Base-by-base conservation (phyloP, 345 rosid genomes). In the Eucalyptus microcorys region DNA sequence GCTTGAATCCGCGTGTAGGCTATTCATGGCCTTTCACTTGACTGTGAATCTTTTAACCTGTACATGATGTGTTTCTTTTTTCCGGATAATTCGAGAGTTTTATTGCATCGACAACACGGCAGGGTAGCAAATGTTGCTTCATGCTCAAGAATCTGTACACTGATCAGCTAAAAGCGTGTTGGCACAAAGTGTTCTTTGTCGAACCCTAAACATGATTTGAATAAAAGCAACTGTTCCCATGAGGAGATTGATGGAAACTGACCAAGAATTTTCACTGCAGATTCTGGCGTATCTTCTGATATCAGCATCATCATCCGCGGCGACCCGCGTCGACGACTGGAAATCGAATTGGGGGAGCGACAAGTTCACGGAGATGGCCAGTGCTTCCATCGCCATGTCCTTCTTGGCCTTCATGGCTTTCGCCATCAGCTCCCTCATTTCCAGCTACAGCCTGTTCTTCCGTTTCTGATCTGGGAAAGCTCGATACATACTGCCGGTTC, bases 321-420 rank as follows among this genome's bases (percentile, higher is more conserved):
- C 99, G 42, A 97, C 98, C 26, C 94, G 98, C 4, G 98, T 96
- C 30, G 97, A 94, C n/a, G 99, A 98, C 89, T 98, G 99, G 99
- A 94, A 96, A 48, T 91, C 99, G 4, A 98, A 98, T 50, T 98
- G 99, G 99, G 99, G 99, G 45, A 96, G 94, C 85, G 99, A 98
- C 66, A 97, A 94, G 91, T 98, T 98, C 94, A 97, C 99, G 7
- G 92, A 94, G 89, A 96, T 95, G 99, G 99, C 99, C 37, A 95
- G 93, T 89, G 98, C 98, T 21, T 98, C 99, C 1, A 90, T 98
- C 5, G 96, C 97, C 13, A 93, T 96, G 96, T 93, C 99, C 37
- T 97, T 98, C 90, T 84, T 97, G 50, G 98, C 99, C 47, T 97
- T 98, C 90, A 37, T 89, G 59, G 97, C 96, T 88, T 97, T 95